Base-by-base conservation (phyloP, 768 basidiomycete genomes). In the Suillus luteus region DNA sequence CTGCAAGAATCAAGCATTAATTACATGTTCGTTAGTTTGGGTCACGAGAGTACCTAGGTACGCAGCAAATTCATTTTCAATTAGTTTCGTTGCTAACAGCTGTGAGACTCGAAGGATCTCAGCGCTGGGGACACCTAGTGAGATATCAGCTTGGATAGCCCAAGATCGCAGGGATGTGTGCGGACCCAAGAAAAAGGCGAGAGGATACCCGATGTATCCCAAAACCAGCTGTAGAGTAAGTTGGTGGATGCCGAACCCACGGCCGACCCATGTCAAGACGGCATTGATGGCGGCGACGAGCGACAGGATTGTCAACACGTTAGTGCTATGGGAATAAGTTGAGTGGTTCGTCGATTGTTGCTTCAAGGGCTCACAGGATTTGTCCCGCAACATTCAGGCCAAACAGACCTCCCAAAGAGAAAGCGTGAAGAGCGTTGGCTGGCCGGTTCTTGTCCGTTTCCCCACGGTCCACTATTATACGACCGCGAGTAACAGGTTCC, bases 321-420 rank as follows among this genome's bases (percentile, higher is more conserved):
- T 94, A 62, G 90, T 85, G 64, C 90, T 91, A 64, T 31, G 43
- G 31, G 10, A 62, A 2, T 17, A 24, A 61, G 24, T 37, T 75
- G 59, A 72, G 48, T 9, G 38, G 22, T 49, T 15, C 44, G 67
- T 48, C 27, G 49, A 19, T 40, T 5, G 59, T 43, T 57, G 60
- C 2, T 49, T 46, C 55, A 55, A 61, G 62, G 38, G 69, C 88
- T 70, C 73, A 91, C 88, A 94, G 76, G 72, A 95, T 94, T 72
- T 95, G 90, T 22, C 92, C 93, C 10, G 93, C 94, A 59, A 96
- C 91, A 64, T 91, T 79, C 48, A 95, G 75, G 76, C 95, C 94
- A 67, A 96, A 94, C 43, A 87, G 75, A 15, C 93, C 94, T 64
- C 94, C 94, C 70, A 89, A 81, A 62, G 89, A 88, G 77, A 96